Conservation (phyloP, 108 stramenopile species). For the Craspedostauros australis region DNA sequence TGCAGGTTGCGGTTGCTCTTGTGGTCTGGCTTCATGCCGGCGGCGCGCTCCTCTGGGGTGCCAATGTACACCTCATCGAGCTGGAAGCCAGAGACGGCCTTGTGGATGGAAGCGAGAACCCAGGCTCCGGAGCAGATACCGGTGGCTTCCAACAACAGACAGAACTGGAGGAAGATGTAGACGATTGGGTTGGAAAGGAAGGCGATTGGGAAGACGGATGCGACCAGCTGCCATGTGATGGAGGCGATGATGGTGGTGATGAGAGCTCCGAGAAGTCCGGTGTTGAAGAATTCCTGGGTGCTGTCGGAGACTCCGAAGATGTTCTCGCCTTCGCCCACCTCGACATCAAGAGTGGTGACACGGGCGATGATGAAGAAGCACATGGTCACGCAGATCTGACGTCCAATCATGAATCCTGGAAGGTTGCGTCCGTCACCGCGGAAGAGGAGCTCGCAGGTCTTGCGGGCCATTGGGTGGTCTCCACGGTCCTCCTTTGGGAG, state of each 20-base stretch:
- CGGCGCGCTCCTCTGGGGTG: conserved; percentile 51
- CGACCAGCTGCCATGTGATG: conserved; percentile 62
- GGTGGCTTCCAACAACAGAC: conserved; percentile 46
- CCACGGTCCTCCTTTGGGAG: conserved; percentile 45
- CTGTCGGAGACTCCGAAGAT: conserved; percentile 56
- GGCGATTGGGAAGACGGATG: conserved; percentile 52
- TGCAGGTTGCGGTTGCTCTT: conserved; percentile 3
- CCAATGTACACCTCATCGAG: conserved; percentile 60
- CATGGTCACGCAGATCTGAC: conserved; percentile 60
- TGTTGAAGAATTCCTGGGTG: conserved; percentile 55
- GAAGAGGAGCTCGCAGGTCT: conserved; percentile 49
- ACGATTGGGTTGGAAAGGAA: conserved; percentile 56
- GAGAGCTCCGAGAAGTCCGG: conserved; percentile 59
- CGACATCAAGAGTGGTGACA: conserved; percentile 46
- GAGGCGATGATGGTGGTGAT: conserved; percentile 67
- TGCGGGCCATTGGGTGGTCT: conserved; percentile 38
- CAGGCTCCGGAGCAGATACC: conserved; percentile 64
- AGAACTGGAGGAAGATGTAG: conserved; percentile 38
- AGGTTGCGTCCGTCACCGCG: conserved; percentile 43
- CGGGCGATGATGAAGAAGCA: conserved; percentile 70
- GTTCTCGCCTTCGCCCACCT: conserved; percentile 22
- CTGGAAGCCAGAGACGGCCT: conserved; percentile 40
- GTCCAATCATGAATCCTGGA: conserved; percentile 64
- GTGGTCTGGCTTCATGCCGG: conserved; percentile 23
- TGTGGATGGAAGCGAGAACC: conserved; percentile 43